Base-by-base conservation (phyloP, 192 early-diverging fungal genomes). In the Backusella macrospora region DNA sequence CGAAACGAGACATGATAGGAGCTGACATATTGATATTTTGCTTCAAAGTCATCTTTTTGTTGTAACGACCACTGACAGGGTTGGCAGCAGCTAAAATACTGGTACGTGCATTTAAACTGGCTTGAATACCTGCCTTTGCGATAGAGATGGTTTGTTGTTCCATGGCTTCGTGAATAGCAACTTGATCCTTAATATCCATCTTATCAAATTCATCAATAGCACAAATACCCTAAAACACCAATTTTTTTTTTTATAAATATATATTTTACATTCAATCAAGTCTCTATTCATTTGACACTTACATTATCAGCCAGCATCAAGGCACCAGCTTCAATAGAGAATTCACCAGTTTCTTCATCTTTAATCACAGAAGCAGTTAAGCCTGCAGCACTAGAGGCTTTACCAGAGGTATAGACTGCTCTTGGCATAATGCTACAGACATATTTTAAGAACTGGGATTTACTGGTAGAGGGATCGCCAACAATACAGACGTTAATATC, bases 151-250 rank as follows among this genome's bases (percentile, higher is more conserved):
- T 99, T 81, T 99, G 97, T 85, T 99, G 97, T 82, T 98, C 96
- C 97, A 99, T 99, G 10, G 96, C 97, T 84, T 99, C 97, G 89
- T 99, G 97, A 85, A 99, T 99, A 37, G 97, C 96, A n/a, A 98
- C 96, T 80, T 98, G 96, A 84, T 99, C 97, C 49, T 84, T 85
- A 9, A 96, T 75, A 55, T 98, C 95, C 97, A 99, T 99, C 85
- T 99, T 99, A 81, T 99, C 96, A 82, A 99, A 99, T 79, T 99
- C 97, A 81, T 99, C 97, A 72, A 99, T 99, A 75, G 93, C 95
- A 75, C 96, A 98, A 71, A 99, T 96, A 52, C 97, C 96, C 92
- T 92, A 73, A 23, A 65, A 26, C 10, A 3, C 7, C 26, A 59
- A 59, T 14, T 14, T 9, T 26, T 13, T 13, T 7, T 12, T 26